Evolutionary conservation across 306 rosid genomes (phyloP).

Genomic region (Vigna radiata): DNA sequence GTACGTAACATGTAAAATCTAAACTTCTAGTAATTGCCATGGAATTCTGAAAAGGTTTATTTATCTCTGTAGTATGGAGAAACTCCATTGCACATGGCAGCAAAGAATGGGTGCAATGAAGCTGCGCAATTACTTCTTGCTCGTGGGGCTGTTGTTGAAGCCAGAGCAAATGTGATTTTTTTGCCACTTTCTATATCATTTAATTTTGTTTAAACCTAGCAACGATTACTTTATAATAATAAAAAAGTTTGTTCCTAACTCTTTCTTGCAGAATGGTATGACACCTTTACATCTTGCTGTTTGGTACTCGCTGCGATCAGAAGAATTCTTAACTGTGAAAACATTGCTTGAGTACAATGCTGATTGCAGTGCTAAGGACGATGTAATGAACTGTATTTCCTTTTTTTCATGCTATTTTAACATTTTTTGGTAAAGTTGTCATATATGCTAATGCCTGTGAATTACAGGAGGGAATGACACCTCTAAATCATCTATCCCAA

Average conservation of each 20-base stretch:
- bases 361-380: slow-evolving; percentile 84
- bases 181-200: slow-evolving; percentile 37
- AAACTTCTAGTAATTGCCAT: slow-evolving; percentile 14
- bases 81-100: slow-evolving; percentile 97
- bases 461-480: slow-evolving; percentile 95
- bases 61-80: slow-evolving; percentile 79
- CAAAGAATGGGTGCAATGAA: slow-evolving; percentile 90
- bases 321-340: slow-evolving; percentile 75
- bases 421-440: slow-evolving; percentile 27
- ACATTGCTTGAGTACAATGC: slow-evolving; percentile 78
- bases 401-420: slow-evolving; percentile 20
- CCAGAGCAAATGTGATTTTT: slow-evolving; percentile 84
- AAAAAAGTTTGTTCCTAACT: slow-evolving; percentile 37
- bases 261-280: slow-evolving; percentile 89
- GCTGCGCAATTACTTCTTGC: slow-evolving; percentile 74
- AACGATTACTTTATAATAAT: slow-evolving; percentile 30
- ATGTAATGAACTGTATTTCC: slow-evolving; percentile 55
- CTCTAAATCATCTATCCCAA: slow-evolving; percentile 79
- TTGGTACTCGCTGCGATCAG: slow-evolving; percentile 83
- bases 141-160: slow-evolving; percentile 82
- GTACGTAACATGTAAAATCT: slow-evolving; percentile 14
- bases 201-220: slow-evolving; percentile 36
- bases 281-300: slow-evolving; percentile 98
- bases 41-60: slow-evolving; percentile 8
- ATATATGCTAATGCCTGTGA: slow-evolving; percentile 42